A percentile compares a stretch with the other conserved stretches of the same genome.
phyloP scores from a whole-genome alignment of 257 asterid species.

The Fraxinus quadrangulata region DNA sequence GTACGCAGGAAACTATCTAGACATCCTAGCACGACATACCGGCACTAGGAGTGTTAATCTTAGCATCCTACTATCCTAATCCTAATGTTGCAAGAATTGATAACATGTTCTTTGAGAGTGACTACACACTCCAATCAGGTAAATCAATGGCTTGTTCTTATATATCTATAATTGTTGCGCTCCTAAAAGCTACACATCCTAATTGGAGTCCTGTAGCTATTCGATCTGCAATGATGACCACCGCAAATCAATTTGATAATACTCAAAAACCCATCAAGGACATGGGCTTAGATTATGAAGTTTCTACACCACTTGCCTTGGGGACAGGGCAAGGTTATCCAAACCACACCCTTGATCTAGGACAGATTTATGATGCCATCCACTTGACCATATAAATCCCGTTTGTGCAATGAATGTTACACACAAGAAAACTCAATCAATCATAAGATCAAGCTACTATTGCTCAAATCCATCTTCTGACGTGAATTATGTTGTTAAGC shows the following conservation, averaged over 20 bases:
- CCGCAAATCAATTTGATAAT: not conserved
- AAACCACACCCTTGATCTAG: not conserved
- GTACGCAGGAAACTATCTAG: not conserved
- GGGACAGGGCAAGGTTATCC: not conserved
- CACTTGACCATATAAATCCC: not conserved
- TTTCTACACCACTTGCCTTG: not conserved
- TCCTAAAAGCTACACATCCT: not conserved
- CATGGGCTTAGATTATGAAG: not conserved
- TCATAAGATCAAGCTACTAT: not conserved
- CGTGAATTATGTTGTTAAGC: no score
- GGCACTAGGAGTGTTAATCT: slow-evolving; percentile 6
- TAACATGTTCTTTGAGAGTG: not conserved
- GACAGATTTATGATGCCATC: not conserved
- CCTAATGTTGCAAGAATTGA: not conserved
- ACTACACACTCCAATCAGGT: not conserved
- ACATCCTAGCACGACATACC: not conserved
- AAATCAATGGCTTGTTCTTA: not conserved
- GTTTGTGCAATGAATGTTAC: not conserved
- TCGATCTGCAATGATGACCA: not conserved
- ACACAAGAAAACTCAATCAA: not conserved
- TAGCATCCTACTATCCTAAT: not conserved
- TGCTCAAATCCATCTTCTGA: not conserved
- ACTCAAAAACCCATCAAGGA: not conserved
- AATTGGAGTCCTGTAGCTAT: slow-evolving; percentile 1
- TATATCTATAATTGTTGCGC: not conserved